These are phyloP conservation scores for Angophora floribunda DNA, from an alignment of 345 rosid species.

Conservation along the genomic window DNA sequence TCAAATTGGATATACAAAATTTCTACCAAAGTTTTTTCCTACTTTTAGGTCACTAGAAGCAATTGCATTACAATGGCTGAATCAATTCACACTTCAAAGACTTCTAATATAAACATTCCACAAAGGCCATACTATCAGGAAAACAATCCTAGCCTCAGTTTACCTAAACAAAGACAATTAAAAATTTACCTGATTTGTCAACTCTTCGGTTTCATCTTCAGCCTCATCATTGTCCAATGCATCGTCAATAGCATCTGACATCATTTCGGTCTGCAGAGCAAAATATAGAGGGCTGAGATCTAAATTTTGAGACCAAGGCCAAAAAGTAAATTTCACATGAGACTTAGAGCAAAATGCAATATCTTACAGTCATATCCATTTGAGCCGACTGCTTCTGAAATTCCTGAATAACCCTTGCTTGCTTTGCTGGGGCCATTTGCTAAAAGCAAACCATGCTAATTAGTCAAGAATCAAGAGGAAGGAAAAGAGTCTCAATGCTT, in stretches of 20 bases:
- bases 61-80: background rate
- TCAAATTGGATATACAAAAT: background rate
- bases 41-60: background rate
- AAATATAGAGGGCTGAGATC: conserved; percentile 4
- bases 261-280: conserved; percentile 78
- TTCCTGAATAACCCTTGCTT: conserved; percentile 63
- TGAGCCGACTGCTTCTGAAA: conserved; percentile 93
- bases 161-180: background rate
- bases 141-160: background rate
- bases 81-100: background rate
- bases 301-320: background rate
- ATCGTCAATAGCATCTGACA: conserved; percentile 90
- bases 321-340: background rate
- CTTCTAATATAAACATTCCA: background rate
- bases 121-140: background rate
- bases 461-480: background rate
- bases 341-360: background rate
- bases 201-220: conserved; percentile 90
- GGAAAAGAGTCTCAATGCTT: background rate
- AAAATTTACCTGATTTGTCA: conserved; percentile 72
- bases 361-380: conserved; percentile 96
- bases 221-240: conserved; percentile 89
- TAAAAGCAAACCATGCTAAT: conserved; percentile 17
- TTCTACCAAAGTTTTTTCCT: background rate
- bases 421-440: conserved; percentile 97